A percentile compares a stretch with the other conserved stretches of the same genome.
phyloP scores from a whole-genome alignment of 202 grass and related monocot species.

The Setaria italica region DNA sequence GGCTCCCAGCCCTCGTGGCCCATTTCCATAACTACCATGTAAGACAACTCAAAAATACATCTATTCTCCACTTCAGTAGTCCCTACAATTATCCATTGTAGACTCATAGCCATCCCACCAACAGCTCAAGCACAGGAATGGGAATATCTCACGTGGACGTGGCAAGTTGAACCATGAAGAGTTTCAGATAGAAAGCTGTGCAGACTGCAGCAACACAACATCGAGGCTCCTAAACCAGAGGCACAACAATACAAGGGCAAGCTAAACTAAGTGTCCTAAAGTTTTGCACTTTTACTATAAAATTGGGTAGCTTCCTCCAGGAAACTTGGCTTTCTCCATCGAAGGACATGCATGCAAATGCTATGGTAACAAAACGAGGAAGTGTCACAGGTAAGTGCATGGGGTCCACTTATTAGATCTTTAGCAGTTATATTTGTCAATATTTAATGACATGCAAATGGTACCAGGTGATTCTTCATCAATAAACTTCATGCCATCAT shows the following conservation, averaged over 20 bases:
- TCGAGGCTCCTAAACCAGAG: neutral
- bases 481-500: neutral
- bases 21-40: neutral
- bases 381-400: neutral
- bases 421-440: neutral
- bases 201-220: constrained; percentile 13
- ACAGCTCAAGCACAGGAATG: neutral
- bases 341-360: neutral
- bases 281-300: neutral
- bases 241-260: neutral
- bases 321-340: neutral
- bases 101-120: neutral
- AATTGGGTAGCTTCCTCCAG: neutral
- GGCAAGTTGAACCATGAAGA: neutral
- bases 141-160: neutral
- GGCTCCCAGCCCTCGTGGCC: neutral
- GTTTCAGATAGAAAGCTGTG: neutral
- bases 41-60: neutral
- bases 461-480: neutral
- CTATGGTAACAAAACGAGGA: neutral
- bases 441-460: neutral
- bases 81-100: constrained; percentile 13
- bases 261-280: no score
- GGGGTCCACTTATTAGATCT: neutral
- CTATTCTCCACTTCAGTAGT: no score